Evolutionary conservation across 139 green algal species (phyloP), one percentile per base, ranked within the genome.

Genomic region (Tetraselmis striata): DNA sequence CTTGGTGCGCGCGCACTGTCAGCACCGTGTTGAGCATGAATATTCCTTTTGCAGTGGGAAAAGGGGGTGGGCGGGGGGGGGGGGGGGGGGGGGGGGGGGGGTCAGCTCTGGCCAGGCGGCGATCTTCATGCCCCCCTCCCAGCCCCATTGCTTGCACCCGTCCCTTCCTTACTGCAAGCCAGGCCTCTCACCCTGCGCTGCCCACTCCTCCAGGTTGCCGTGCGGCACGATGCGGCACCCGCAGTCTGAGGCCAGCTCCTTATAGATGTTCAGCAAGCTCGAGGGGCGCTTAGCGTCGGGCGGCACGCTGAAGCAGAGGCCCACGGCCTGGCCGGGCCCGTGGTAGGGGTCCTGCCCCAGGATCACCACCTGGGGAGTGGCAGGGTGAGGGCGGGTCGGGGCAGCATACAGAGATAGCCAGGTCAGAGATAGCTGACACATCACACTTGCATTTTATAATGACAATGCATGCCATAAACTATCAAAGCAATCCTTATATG

Each of bases 261-360:
- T 95, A 87, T 93, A 94, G 23, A 95, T 91, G 80, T 94, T 95
- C 75, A 32, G 75, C 26, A 90, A 31, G 28, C 82, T 86, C 59
- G 79, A 75, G 1, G 84, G 84, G 25, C 83, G 28, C 59, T 84
- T 59, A 24, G 58, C 67, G 1, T 91, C 94, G 1, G 80, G 85
- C 0, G 95, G 94, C 45, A 99, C 97, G 27, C 89, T 95, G 89
- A 99, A 99, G 75, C 86, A 94, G 27, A 99, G 90, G 0, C 97
- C 97, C 91, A 97, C 95, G n/a, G 96, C 97, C 87, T 99, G 94
- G 28, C 90, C 89, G 1, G 87, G 67, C 32, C 89, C 89, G 82
- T 98, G 96, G 90, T 99, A 99, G 0, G 97, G 97, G 84, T 99
- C 97, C 86, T 93, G 87, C 2, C 95, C 95, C 22, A 98, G 79